These are phyloP conservation scores for Russula virescens DNA, from an alignment of 768 basidiomycete species.

Conservation along the genomic window DNA sequence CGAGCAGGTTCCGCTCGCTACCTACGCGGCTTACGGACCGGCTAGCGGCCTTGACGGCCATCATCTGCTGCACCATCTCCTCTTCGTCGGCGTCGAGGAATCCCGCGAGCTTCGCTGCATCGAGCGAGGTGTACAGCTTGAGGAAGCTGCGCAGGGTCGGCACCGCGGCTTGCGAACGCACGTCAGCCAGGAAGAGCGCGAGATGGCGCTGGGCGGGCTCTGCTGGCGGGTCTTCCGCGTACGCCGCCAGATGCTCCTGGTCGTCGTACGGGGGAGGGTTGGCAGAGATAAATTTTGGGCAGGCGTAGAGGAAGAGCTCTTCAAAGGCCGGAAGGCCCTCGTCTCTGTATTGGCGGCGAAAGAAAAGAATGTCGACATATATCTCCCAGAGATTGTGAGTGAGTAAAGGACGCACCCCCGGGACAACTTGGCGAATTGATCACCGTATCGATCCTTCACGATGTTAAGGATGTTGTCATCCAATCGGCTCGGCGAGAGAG, in stretches of 20 bases:
- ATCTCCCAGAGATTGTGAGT: not conserved
- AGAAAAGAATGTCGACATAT: not conserved
- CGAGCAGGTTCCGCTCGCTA: conserved; percentile 55
- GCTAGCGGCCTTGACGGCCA: conserved; percentile 90
- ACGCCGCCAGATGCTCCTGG: conserved; percentile 46
- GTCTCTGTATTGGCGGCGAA: conserved; percentile 36
- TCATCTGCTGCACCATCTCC: conserved; percentile 91
- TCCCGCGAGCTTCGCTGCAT: conserved; percentile 83
- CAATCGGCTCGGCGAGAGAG: conserved; percentile 84
- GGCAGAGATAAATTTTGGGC: conserved; percentile 94
- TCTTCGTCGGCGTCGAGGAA: conserved; percentile 93
- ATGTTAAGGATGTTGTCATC: conserved; percentile 94
- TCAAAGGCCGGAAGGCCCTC: conserved; percentile 78
- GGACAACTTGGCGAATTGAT: conserved; percentile 81
- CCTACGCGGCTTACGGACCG: conserved; percentile 60
- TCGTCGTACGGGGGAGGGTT: conserved; percentile 94
- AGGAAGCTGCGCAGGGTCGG: conserved; percentile 88
- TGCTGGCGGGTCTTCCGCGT: conserved; percentile 35
- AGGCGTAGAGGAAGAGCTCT: conserved; percentile 91
- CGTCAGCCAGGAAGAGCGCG: conserved; percentile 76
- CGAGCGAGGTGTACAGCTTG: conserved; percentile 92
- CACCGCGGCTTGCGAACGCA: conserved; percentile 66
- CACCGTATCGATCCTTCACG: conserved; percentile 90
- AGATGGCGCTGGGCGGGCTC: conserved; percentile 87
- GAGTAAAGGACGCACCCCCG: conserved; percentile 54